Evolutionary conservation across 495 filamentous ascomycete genomes (phyloP).

Genomic region (Acidomyces sp.): DNA sequence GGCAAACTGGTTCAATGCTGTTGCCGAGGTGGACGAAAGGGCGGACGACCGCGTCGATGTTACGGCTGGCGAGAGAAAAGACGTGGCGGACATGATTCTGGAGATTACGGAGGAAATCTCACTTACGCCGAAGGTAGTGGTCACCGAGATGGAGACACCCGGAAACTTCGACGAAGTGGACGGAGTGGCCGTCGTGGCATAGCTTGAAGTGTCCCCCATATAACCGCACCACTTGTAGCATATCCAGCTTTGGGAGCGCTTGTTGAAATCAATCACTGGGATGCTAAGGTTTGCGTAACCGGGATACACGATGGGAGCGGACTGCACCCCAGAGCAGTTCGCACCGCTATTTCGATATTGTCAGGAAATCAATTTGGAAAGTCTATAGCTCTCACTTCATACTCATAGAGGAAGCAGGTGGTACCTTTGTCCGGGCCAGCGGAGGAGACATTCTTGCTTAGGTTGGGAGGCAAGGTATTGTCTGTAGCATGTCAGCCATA

Average conservation of each 20-base stretch:
- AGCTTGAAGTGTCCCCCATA: conserved; percentile 1
- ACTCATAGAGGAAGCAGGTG: conserved; percentile 12
- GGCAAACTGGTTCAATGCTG: no score
- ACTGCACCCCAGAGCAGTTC: conserved; percentile 5
- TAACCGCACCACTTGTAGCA: conserved; percentile 14
- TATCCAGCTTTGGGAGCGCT: conserved; percentile 7
- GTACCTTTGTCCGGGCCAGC: conserved; percentile 10
- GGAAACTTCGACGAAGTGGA: not conserved
- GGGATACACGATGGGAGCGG: conserved; percentile 12
- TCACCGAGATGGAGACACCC: not conserved
- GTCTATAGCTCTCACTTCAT: not conserved
- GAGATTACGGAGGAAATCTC: no score
- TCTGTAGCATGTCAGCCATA: not conserved
- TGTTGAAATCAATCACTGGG: conserved; percentile 9
- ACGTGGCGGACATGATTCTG: no score
- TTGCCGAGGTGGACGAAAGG: no score
- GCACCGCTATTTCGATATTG: not conserved
- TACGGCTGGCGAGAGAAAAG: not conserved
- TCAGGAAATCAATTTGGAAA: not conserved
- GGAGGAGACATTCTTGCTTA: conserved; percentile 10
- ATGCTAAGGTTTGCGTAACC: conserved; percentile 8
- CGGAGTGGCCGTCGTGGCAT: not conserved
- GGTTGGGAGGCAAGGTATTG: conserved; percentile 4
- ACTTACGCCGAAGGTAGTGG: no score
- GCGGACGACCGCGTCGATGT: not conserved